Conservation (phyloP, 208 protist genomes). For the Trypanosoma lewisi region DNA sequence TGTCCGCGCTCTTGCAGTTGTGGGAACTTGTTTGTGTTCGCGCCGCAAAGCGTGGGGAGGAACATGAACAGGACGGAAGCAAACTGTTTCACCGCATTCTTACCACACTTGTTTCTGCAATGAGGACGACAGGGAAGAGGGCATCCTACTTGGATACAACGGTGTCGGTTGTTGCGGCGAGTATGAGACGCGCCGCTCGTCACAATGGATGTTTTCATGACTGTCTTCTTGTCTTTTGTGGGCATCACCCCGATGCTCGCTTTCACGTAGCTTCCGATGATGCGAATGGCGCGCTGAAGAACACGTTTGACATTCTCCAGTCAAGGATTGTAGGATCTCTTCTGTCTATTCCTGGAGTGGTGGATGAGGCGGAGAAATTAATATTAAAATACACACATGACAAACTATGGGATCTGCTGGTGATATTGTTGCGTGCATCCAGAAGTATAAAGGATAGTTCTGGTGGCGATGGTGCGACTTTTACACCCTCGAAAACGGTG, state of each 20-base stretch:
- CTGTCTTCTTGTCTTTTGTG: constrained; percentile 51
- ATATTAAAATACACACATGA: constrained; percentile 32
- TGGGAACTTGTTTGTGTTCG: constrained; percentile 88
- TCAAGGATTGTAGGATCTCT: constrained; percentile 34
- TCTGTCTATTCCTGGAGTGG: constrained; percentile 33
- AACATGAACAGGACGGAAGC: constrained; percentile 39
- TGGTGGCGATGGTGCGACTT: not conserved
- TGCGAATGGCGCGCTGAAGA: constrained; percentile 5
- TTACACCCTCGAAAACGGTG: not conserved
- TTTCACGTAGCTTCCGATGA: constrained; percentile 35
- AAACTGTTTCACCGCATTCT: constrained; percentile 74
- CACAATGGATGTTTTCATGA: constrained; percentile 45
- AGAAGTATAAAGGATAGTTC: not conserved
- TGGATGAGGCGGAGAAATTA: constrained; percentile 22
- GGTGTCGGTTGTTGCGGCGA: constrained; percentile 29
- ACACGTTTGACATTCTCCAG: constrained; percentile 41
- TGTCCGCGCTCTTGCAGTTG: constrained; percentile 56
- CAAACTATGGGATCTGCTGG: constrained; percentile 19
- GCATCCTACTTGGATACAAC: constrained; percentile 35
- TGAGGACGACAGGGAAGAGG: constrained; percentile 34
- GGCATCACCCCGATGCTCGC: constrained; percentile 14
- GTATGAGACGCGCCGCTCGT: constrained; percentile 43
- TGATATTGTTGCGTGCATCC: constrained; percentile 1
- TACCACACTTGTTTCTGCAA: constrained; percentile 35
- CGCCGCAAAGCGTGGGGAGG: constrained; percentile 28